Evolutionary conservation across 192 early-diverging fungal species (phyloP).

Genomic region (Radiomyces spectabilis): DNA sequence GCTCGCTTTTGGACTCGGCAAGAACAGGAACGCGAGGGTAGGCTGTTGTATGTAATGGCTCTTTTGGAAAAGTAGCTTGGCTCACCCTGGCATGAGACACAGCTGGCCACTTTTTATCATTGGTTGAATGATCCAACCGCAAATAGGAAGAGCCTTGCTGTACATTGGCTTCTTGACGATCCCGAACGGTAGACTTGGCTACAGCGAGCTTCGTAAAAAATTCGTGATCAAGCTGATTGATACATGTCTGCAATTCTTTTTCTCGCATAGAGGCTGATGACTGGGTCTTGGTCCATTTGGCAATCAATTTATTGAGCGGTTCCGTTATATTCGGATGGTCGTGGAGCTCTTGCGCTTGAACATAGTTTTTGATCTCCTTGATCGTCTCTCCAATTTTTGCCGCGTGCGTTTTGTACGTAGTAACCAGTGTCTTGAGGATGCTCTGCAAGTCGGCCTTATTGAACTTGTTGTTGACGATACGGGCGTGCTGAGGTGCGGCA

Average conservation of each 20-base stretch:
- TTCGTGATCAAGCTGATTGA: constrained; percentile 22
- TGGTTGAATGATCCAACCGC: no score
- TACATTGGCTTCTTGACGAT: no score
- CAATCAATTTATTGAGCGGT: no score
- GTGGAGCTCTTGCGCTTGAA: no score
- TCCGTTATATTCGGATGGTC: no score
- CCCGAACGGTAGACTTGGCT: constrained; percentile 4
- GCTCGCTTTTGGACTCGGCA: constrained; percentile 40
- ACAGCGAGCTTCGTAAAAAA: constrained; percentile 28
- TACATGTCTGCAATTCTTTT: constrained; percentile 35
- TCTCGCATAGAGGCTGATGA: constrained; percentile 30
- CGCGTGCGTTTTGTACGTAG: constrained; percentile 18
- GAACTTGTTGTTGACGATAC: constrained; percentile 21
- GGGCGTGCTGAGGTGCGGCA: constrained; percentile 16
- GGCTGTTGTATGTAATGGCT: not conserved
- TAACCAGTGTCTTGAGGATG: constrained; percentile 16
- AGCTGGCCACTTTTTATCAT: no score
- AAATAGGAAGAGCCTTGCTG: no score
- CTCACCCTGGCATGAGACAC: no score
- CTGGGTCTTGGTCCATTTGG: constrained; percentile 42
- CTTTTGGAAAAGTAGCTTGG: no score
- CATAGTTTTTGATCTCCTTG: no score
- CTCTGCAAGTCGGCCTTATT: constrained; percentile 22
- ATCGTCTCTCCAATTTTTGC: no score
- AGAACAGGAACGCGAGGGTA: not conserved